Base-by-base conservation (phyloP, 192 early-diverging fungal species). In the Dissophora globulifera region DNA sequence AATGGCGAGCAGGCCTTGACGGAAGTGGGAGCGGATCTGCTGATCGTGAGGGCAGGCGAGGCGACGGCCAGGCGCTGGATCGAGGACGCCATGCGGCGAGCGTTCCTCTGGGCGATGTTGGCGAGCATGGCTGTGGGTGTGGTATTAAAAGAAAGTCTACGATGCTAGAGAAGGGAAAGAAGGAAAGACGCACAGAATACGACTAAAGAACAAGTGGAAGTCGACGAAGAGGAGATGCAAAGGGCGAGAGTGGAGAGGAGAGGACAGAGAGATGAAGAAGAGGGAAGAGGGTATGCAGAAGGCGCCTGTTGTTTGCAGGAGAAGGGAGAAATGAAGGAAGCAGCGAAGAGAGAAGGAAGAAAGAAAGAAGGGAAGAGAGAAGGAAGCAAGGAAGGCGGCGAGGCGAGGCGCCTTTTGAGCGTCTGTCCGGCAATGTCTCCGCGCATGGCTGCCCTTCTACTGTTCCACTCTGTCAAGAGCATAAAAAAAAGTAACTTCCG, bases 101-200 rank as follows among this genome's bases (percentile, higher is more conserved):
- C 72, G 58, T 62, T 76, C 56, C 72, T 76, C 35, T 58, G 52
- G 38, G 72, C 72, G 38, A 76, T 76, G 41, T 67, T 76, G 33
- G 72, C 72, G 23, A 76, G 45, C 72, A 58, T 74, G 32, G 19
- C 25, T 46, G 19, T 62, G 41, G 54, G 31, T 53, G 13, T 60
- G 33, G 51, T 62, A 50, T 50, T 49, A 50, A 41, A 31, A 13
- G 13, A 16, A 66, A 33, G 53, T 50, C 16, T 30, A 22, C 16
- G 29, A 10, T 35, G 12, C 13, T 26, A 54, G 54, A 64, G 27
- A 25, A 40, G 25, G 47, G 33, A n/a, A 64, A 20, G 12, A 29
- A 6, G 41, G 25, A 5, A 35, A 45, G 33, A 46, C 15, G n/a
- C 7, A 45, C 27, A 13, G 1, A 23, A 38, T 30, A 56, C 20